Base-by-base conservation (phyloP, 2,329 filamentous ascomycete species). In the Truncatella angustata region DNA sequence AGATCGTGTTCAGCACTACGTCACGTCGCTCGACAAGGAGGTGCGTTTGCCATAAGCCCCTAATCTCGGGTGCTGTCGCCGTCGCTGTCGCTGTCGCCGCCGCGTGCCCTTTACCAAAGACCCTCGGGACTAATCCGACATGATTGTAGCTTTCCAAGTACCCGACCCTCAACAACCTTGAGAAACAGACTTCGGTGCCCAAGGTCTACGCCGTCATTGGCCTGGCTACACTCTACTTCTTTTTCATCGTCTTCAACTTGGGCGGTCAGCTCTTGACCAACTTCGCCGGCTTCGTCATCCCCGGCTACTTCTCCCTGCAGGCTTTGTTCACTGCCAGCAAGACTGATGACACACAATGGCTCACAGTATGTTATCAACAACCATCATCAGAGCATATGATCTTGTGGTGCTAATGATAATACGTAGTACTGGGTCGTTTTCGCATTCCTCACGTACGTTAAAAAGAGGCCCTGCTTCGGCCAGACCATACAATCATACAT, bases 181-280 rank as follows among this genome's bases (percentile, higher is more conserved):
- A 95, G 83, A 89, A 86, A 81, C 85, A 89, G 73, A 88, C 87
- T 59, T 85, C 82, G 53, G 81, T 94, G 47, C 90, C 90, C 69
- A 95, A 95, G 80, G 87, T 89, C 66, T 94, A 95, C 71, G 87
- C 84, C 60, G 81, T 89, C 67, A 85, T 93, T 63, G 90, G 90
- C 63, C 68, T 90, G 53, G 86, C 73, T 55, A 85, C 85, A 48
- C 82, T 92, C 60, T 95, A 95, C 80, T 91, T 94, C 77, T 91
- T 93, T 78, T 84, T 94, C 63, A 90, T 94, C 74, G 85, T 94
- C 77, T 91, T 95, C 81, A 95, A 95, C 82, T 88, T 94, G 59
- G 90, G 87, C 58, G 90, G 90, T 63, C 89, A 92, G 74, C 87
- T 94, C 67, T 79, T 95, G 62, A 91, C 90, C 74, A 95, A 95